These are phyloP conservation scores for Picea sitchensis DNA, from an alignment of 75 land plant species.

Conservation along the genomic window DNA sequence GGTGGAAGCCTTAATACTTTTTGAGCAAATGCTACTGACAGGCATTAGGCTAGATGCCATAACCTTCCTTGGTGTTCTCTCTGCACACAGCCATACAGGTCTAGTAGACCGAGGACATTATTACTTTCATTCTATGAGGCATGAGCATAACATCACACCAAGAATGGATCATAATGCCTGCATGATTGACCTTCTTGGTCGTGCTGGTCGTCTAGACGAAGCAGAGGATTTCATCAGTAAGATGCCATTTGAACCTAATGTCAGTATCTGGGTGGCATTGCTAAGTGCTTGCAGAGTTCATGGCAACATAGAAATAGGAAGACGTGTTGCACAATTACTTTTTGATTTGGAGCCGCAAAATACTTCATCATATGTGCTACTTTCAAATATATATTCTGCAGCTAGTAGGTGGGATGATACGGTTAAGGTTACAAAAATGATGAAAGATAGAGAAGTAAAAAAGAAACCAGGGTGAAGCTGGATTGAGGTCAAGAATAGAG, in stretches of 20 bases:
- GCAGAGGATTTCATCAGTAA: slow-evolving; percentile 35
- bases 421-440: slow-evolving; percentile 27
- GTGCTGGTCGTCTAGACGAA: slow-evolving; percentile 44
- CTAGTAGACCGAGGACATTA: slow-evolving; percentile 52
- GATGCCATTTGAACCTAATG: slow-evolving; percentile 52
- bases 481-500: slow-evolving; percentile 35
- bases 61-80: slow-evolving; percentile 60
- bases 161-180: slow-evolving; percentile 57
- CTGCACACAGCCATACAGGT: slow-evolving; percentile 62
- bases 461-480: slow-evolving; percentile 56
- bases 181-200: slow-evolving; percentile 52
- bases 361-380: slow-evolving; percentile 46
- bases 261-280: slow-evolving; percentile 44
- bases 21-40: slow-evolving; percentile 40
- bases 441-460: slow-evolving; percentile 24
- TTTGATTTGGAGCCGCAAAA: slow-evolving; percentile 56
- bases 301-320: slow-evolving; percentile 37
- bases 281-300: slow-evolving; percentile 53
- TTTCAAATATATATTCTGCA: slow-evolving; percentile 54
- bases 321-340: slow-evolving; percentile 32
- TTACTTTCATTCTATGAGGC: slow-evolving; percentile 39
- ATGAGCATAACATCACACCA: slow-evolving; percentile 22
- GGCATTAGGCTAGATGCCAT: slow-evolving; percentile 55
- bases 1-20: slow-evolving; percentile 39
- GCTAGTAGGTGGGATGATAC: slow-evolving; percentile 39